Conservation (phyloP, 371 early-diverging fungal species). For the Rhizopus microsporus region DNA sequence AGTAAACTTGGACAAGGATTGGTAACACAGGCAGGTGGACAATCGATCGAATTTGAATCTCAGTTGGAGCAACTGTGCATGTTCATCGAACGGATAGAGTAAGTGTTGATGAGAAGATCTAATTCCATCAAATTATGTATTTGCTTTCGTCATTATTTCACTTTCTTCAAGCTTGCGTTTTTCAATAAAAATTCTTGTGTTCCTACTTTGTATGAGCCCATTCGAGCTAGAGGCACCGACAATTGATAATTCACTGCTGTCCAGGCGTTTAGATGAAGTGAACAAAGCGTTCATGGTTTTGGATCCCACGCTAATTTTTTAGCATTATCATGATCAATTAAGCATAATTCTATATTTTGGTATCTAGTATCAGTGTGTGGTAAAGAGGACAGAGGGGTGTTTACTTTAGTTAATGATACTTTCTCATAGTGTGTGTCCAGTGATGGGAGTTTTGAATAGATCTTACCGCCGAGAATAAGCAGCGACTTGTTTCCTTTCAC, state of each 20-base stretch:
- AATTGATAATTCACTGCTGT: conserved; percentile 14
- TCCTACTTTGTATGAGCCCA: conserved; percentile 23
- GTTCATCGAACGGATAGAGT: conserved; percentile 24
- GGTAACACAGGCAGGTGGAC: conserved; percentile 16
- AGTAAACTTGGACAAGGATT: conserved; percentile 13
- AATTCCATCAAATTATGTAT: conserved; percentile 6
- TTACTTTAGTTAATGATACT: conserved; percentile 11
- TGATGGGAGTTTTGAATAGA: conserved; percentile 13
- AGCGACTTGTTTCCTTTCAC: conserved; percentile 9
- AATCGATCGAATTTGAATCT: conserved; percentile 15
- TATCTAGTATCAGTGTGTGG: conserved; percentile 14
- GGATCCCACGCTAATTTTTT: conserved; percentile 25
- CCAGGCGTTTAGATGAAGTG: conserved; percentile 16
- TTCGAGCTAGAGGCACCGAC: conserved; percentile 26
- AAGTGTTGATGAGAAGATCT: conserved; percentile 13
- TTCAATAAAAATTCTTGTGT: conserved; percentile 13
- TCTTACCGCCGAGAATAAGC: conserved; percentile 12
- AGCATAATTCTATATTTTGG: conserved; percentile 12
- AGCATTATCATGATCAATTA: conserved; percentile 12
- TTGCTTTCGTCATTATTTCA: conserved; percentile 11
- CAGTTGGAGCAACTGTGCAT: conserved; percentile 14
- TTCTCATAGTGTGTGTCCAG: conserved; percentile 16
- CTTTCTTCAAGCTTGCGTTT: conserved; percentile 13
- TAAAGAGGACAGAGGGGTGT: conserved; percentile 12
- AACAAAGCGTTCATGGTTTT: conserved; percentile 28